Evolutionary conservation across 140 eudicot species (phyloP).

Genomic region (Oenanthe javanica): DNA sequence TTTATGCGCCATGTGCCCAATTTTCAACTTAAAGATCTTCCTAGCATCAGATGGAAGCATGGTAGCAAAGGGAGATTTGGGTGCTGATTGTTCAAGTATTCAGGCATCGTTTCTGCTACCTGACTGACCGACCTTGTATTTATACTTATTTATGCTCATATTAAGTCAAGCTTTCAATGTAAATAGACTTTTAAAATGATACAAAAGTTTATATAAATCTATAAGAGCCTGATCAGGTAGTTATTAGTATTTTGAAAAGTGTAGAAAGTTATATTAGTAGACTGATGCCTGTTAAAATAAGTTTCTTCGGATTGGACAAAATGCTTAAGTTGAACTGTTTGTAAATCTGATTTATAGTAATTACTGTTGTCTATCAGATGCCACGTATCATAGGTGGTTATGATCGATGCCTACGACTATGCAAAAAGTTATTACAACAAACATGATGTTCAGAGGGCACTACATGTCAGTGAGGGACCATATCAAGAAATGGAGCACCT

Average conservation of each 20-base stretch:
- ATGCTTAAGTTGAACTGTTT: not conserved
- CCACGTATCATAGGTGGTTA: conserved; percentile 85
- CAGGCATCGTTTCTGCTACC: not conserved
- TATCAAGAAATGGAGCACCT: conserved; percentile 78
- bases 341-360: not conserved
- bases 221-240: not conserved
- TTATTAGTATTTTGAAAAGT: conserved; percentile 1
- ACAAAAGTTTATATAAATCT: not conserved
- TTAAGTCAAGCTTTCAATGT: not conserved
- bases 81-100: no score
- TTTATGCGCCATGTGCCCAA: not conserved
- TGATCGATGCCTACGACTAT: conserved; percentile 86
- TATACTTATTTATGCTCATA: not conserved
- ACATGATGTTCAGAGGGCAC: conserved; percentile 81
- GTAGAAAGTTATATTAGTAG: not conserved
- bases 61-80: no score
- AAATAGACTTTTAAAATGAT: no score
- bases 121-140: not conserved
- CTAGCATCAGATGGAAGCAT: no score
- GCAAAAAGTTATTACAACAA: conserved; percentile 76
- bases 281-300: not conserved
- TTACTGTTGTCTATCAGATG: conserved; percentile 38
- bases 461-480: conserved; percentile 66
- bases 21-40: no score
- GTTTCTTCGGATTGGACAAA: not conserved